phyloP scores from a whole-genome alignment of 345 rosid species.

The Gossypium rotundifolium region DNA sequence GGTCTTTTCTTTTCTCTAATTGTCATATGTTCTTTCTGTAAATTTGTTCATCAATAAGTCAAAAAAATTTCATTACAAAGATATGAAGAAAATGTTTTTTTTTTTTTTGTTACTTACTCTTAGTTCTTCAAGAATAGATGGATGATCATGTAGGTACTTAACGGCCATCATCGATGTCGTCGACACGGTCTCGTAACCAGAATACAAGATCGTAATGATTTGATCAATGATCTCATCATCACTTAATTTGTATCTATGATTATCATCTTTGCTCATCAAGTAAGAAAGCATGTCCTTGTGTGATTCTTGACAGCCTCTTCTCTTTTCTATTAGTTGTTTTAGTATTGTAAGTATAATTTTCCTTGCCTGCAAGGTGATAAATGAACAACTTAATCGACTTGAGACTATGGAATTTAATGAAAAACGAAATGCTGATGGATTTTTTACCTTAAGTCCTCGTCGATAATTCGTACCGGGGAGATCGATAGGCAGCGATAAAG shows the following conservation, averaged over 20 bases:
- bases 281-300: conserved; percentile 63
- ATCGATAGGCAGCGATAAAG: conserved; percentile 71
- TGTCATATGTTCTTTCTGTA: conserved; percentile 69
- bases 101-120: conserved; percentile 40
- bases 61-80: background rate
- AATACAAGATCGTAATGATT: conserved; percentile 65
- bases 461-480: conserved; percentile 60
- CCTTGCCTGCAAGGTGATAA: conserved; percentile 49
- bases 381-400: background rate
- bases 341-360: conserved; percentile 43
- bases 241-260: conserved; percentile 30
- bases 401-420: background rate
- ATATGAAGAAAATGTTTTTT: background rate
- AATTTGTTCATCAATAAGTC: background rate
- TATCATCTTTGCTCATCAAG: conserved; percentile 52
- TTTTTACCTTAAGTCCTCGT: conserved; percentile 58
- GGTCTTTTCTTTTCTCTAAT: conserved; percentile 55
- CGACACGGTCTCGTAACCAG: conserved; percentile 85
- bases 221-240: conserved; percentile 78
- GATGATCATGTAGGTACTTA: conserved; percentile 86
- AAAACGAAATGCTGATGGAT: background rate
- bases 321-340: conserved; percentile 43
- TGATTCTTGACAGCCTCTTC: conserved; percentile 42
- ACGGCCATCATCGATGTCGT: conserved; percentile 91
- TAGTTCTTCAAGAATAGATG: conserved; percentile 55